Evolutionary conservation across 1,284 basidiomycete genomes (phyloP), one percentile per base, ranked within the genome.

Genomic region (Puccinia brachypodii): DNA sequence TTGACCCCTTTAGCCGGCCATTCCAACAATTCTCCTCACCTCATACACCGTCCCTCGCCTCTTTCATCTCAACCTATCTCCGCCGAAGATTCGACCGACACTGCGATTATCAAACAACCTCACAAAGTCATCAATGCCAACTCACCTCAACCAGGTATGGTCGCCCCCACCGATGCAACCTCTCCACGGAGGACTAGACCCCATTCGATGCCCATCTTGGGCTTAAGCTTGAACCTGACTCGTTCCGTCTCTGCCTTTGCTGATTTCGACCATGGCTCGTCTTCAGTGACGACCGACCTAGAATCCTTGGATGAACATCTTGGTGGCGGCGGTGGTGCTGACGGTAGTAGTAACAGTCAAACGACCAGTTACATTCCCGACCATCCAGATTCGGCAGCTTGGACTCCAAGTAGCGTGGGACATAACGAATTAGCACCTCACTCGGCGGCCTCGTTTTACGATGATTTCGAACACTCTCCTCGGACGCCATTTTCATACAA

Each of bases 401-500:
- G 75, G 38, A 69, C 78, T 31, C 81, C 72, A 47, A 78, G 53
- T 47, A 82, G 82, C 9, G 50, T 76, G 42, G 75, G 50, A n/a
- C 56, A 31, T 66, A 77, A 36, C 22, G 79, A 79, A 71, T 47
- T 82, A 38, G n/a, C n/a, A 56, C 82, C 64, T 50, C 82, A 58
- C 68, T 42, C 56, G 9, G 58, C 60, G 25, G 56, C 76, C 19
- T 69, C 82, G 58, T 53, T 77, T 28, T 66, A 56, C 42, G 69
- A 81, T 14, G 76, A 82, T 47, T 62, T 76, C 47, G 82, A 82
- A 38, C 81, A 80, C 68, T 77, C 80, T 44, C 81, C 83, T 78
- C 64, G 68, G 33, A 77, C 76, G 66, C 84, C 83, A 13, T 89
- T 90, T 83, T 91, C 91, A 7, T 92, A 91, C 86, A 90, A 90